Evolutionary conservation across 371 early-diverging fungal species (phyloP), one percentile per base, ranked within the genome.

Genomic region (Mucor irregularis): DNA sequence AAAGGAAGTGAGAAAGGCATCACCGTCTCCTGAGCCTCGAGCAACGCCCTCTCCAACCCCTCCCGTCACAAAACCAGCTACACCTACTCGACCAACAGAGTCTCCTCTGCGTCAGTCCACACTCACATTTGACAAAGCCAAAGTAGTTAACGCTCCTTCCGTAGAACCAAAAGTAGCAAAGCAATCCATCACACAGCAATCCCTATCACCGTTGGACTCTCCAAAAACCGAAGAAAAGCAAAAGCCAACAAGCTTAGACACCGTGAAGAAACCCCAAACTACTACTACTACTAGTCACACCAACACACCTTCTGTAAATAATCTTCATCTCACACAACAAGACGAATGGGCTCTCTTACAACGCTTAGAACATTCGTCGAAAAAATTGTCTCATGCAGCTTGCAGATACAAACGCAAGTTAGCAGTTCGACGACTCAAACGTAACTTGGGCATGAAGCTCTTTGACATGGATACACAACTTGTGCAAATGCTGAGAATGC

Each of bases 371-470:
- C 72, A 84, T 47, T 61, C 81, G 0, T 46, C 71, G 1, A 69
- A 71, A 21, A 64, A 73, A 2, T 62, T 90, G 25, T 66, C 86
- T 0, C 50, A 68, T 3, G 58, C 71, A 5, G 87, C 83, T 0
- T 69, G 71, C 3, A 76, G 91, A 4, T 78, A 87, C 58, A 80
- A 79, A 49, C 77, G 92, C 5, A 87, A 88, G 43, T 66, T 92
- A 24, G 81, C 80, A 10, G 67, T 90, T 35, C 78, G 89, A 19
- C 66, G 83, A 43, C 51, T 85, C 28, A 88, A 89, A 56, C 76
- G 87, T 1, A 77, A 76, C 49, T 59, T 86, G 21, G 88, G 87
- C 5, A 54, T 86, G 30, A 81, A 76, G 14, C 28, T 83, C 9
- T 86, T 90, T 63, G 83, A 88, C 47, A 66, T 90, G 31, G 90